Conservation (phyloP, 768 basidiomycete species). For the Tubosaeta sp. region DNA sequence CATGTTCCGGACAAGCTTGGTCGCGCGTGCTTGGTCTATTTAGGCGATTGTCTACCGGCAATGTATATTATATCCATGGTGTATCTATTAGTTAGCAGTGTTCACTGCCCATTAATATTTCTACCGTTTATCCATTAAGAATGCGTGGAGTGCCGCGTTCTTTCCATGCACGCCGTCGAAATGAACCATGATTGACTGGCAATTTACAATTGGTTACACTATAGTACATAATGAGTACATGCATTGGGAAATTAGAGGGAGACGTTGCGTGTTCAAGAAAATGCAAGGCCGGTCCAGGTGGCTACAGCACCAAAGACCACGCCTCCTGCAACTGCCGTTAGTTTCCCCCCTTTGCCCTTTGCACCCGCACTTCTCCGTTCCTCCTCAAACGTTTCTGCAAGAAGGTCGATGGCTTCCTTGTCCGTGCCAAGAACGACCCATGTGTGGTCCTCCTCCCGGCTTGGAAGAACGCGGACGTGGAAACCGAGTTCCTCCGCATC, state of each 20-base stretch:
- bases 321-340: conserved; percentile 49
- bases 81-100: background rate
- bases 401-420: conserved; percentile 38
- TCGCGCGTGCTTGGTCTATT: background rate
- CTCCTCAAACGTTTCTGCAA: conserved; percentile 30
- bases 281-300: conserved; percentile 55
- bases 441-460: conserved; percentile 30
- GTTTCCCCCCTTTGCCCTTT: conserved; percentile 25
- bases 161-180: background rate
- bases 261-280: conserved; percentile 33
- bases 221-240: background rate
- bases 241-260: background rate
- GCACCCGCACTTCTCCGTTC: conserved; percentile 19
- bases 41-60: background rate
- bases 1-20: background rate
- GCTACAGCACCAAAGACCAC: conserved; percentile 61
- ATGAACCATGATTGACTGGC: background rate
- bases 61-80: background rate
- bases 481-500: conserved; percentile 44
- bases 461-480: conserved; percentile 36
- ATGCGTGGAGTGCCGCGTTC: background rate
- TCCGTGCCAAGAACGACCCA: conserved; percentile 54
- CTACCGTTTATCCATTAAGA: background rate
- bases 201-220: background rate
- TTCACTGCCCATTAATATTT: conserved; percentile 1